Evolutionary conservation across 139 green algal genomes (phyloP).

Genomic region (Pycnococcus provasolii): DNA sequence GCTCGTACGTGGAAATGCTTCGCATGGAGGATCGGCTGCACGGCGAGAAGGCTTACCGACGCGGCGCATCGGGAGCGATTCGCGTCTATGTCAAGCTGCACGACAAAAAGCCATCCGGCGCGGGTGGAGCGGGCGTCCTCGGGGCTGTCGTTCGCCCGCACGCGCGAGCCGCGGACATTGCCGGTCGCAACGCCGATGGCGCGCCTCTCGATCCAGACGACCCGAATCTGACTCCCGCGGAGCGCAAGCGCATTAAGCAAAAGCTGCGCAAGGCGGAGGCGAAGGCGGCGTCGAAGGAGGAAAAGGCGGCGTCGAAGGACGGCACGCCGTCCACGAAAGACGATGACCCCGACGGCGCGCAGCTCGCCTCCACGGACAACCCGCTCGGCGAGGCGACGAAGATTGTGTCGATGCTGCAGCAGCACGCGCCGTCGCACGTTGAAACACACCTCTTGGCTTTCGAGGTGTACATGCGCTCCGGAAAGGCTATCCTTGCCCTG

Average conservation of each 20-base stretch:
- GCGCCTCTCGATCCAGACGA: no score
- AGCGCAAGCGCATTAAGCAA: constrained; percentile 51
- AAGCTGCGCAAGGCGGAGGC: constrained; percentile 40
- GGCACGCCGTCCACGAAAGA: constrained; percentile 42
- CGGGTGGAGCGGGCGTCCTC: no score
- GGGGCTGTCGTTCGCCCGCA: no score
- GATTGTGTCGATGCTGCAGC: constrained; percentile 59
- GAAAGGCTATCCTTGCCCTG: constrained; percentile 63
- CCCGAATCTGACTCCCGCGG: constrained; percentile 6
- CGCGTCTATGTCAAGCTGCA: constrained; percentile 57
- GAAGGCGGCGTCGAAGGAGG: constrained; percentile 30
- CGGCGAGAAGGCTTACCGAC: constrained; percentile 49
- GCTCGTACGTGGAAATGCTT: constrained; percentile 81
- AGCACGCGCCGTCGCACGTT: constrained; percentile 35
- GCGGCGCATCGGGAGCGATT: constrained; percentile 60
- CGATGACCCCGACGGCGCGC: constrained; percentile 68
- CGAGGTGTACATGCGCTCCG: constrained; percentile 62
- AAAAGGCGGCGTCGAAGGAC: constrained; percentile 29
- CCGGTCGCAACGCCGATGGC: no score
- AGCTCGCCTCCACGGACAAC: constrained; percentile 56
- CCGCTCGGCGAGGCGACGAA: constrained; percentile 77
- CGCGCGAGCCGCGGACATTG: constrained; percentile 1
- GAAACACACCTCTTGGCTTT: constrained; percentile 49
- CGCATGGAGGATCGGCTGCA: constrained; percentile 70
- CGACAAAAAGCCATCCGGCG: constrained; percentile 26